Evolutionary conservation across 23 red algal genomes (phyloP), one percentile per base, ranked within the genome.

Genomic region (Gracilaria domingensis): DNA sequence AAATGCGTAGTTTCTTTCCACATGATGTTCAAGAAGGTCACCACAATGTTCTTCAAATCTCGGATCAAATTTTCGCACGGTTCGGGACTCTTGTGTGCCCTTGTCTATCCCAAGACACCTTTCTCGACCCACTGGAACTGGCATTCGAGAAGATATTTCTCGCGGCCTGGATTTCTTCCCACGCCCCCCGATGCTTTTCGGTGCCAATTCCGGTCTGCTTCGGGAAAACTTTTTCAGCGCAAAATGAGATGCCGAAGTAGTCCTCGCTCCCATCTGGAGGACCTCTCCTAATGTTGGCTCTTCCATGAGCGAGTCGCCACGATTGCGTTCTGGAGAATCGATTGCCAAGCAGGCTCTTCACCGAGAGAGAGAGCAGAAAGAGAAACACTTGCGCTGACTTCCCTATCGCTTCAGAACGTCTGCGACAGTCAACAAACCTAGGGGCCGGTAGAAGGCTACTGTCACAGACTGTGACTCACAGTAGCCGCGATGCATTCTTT

Each of bases 11-110:
- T 80, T 80, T 50, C 72, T 54, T 66, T 84, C 81, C 0, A 85
- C 54, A 85, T 83, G 79, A 29, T 44, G 69, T 38, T 87, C 82
- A 47, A 62, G 73, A 65, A 84, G 60, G n/a, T 87, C 81, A 6
- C 77, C 79, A 66, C 81, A 86, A 64, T 93, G 82, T 54, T 93
- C 90, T 40, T 80, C 90, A 38, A 93, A 93, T 45, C 90, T 81
- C 34, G 90, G 90, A 50, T 93, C 90, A 60, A 92, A 83, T 16
- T 83, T 82, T 44, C 50, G 37, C 23, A 93, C 81, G 35, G 55
- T 84, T 21, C 90, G 80, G 53, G 50, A 48, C 9, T 59, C 17
- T 26, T 64, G 37, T 18, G 53, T 55, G 39, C 37, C 82, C 64
- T 44, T 85, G n/a, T 80, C 49, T 66, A 80, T 80, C 12, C 90